Evolutionary conservation across 2,329 filamentous ascomycete genomes (phyloP), one percentile per base, ranked within the genome.

Genomic region (Nemania sp.): DNA sequence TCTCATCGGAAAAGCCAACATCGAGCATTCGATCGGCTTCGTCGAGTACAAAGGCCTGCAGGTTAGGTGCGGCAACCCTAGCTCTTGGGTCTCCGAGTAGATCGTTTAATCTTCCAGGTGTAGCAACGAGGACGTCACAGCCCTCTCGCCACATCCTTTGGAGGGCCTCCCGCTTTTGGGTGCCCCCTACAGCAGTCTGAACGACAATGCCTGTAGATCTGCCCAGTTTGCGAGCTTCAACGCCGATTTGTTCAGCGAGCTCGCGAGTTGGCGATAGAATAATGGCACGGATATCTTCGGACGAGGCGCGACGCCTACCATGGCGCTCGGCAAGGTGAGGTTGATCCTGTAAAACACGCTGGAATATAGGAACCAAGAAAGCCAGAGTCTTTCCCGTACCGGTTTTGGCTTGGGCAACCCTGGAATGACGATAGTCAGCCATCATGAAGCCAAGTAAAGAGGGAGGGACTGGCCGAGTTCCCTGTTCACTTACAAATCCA

Each of bases 11-110:
- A 70, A 94, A 94, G 2, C 90, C 95, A 81, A 96, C 95, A 79
- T 99, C 95, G 73, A 99, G 85, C 91, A 99, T 97, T 69, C 95
- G 91, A 78, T 99, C 95, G 70, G 95, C 95, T 82, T 99, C 95
- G 69, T 99, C 95, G 48, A 99, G 88, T 66, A 98, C 92, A 47
- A 99, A 83, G 68, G 95, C 96, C 74, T 92, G 90, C 80, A 98
- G 89, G 75, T 91, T 93, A 75, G 73, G 92, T 76, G 90, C 90
- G 20, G 80, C 79, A 40, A 96, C 84, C 21, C 85, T 83, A 58
- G 81, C 85, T 57, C 73, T 71, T 0, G 79, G 76, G 70, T 96
- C 91, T 2, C 82, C 82, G 25, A 97, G 81, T 40, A 97, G 81
- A 74, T 99, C 95, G 69, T 89, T 83, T 46, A 98, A 79, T 65